A percentile compares a stretch with the other conserved stretches of the same genome.
phyloP scores from a whole-genome alignment of 2,329 filamentous ascomycete genomes.

The Nothophoma quercina region DNA sequence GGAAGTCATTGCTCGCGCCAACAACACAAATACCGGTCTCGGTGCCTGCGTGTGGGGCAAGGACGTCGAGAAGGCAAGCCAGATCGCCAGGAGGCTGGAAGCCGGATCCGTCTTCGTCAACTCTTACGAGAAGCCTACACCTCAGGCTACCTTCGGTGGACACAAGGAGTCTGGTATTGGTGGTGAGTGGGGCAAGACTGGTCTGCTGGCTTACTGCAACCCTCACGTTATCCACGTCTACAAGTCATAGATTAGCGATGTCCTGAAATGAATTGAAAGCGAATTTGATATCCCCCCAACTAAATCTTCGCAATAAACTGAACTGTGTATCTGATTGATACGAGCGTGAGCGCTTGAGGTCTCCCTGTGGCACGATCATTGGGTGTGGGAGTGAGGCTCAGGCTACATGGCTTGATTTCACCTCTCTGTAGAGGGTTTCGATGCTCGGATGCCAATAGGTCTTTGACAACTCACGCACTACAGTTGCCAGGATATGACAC shows the following conservation, averaged over 20 bases:
- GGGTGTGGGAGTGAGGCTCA: no score
- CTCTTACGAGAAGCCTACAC: constrained; percentile 56
- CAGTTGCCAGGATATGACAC: no score
- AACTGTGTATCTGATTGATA: no score
- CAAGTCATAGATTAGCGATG: constrained; percentile 40
- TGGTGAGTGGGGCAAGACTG: constrained; percentile 65
- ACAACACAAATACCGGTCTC: constrained; percentile 59
- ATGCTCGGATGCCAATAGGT: no score
- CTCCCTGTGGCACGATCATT: no score
- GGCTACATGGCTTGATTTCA: no score
- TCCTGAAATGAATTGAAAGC: not conserved
- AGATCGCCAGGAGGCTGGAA: constrained; percentile 58
- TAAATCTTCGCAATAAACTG: not conserved
- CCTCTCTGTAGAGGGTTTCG: no score
- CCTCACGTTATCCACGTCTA: constrained; percentile 57
- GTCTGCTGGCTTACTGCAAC: constrained; percentile 58
- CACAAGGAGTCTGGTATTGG: constrained; percentile 82
- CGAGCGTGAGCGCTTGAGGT: no score
- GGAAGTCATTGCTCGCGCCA: constrained; percentile 57
- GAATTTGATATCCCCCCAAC: constrained; percentile 1
- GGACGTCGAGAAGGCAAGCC: constrained; percentile 55
- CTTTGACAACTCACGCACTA: no score
- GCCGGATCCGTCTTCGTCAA: constrained; percentile 67
- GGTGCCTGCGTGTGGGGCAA: constrained; percentile 60
- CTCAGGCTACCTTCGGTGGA: constrained; percentile 70